Evolutionary conservation across 192 early-diverging fungal species (phyloP).

Genomic region (Coemansia sp.): DNA sequence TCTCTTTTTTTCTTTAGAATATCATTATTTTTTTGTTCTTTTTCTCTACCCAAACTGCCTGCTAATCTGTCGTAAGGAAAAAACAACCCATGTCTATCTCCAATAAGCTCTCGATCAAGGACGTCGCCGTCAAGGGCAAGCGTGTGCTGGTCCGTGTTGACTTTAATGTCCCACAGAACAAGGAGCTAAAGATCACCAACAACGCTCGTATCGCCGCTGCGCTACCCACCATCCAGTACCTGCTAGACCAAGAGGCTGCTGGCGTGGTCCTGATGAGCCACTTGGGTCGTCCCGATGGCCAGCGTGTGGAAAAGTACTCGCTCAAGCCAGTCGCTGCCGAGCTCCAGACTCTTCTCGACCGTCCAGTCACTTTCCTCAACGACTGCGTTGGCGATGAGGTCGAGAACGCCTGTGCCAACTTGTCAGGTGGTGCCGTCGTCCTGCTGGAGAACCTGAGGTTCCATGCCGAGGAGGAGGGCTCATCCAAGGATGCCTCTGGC

Average conservation of each 20-base stretch:
- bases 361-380: constrained; percentile 86
- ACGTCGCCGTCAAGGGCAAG: constrained; percentile 83
- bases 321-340: constrained; percentile 90
- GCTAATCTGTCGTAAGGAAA: neutral
- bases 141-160: constrained; percentile 95
- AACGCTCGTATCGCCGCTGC: constrained; percentile 96
- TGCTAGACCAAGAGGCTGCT: constrained; percentile 81
- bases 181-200: constrained; percentile 91
- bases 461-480: constrained; percentile 98
- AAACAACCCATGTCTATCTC: constrained; percentile 40
- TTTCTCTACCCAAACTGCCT: neutral
- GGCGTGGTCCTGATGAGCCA: constrained; percentile 96
- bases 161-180: constrained; percentile 97
- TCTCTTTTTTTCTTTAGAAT: constrained; percentile 6
- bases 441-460: constrained; percentile 97
- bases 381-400: constrained; percentile 93
- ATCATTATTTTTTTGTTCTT: neutral
- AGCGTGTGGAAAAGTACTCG: constrained; percentile 85
- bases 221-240: constrained; percentile 92
- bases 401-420: constrained; percentile 73
- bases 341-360: constrained; percentile 72
- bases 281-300: constrained; percentile 95
- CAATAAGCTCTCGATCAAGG: constrained; percentile 87
- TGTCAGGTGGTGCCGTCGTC: constrained; percentile 78
- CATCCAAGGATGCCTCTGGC: constrained; percentile 85